Conservation (phyloP, 2,329 filamentous ascomycete genomes). For the Bertia moriformis region DNA sequence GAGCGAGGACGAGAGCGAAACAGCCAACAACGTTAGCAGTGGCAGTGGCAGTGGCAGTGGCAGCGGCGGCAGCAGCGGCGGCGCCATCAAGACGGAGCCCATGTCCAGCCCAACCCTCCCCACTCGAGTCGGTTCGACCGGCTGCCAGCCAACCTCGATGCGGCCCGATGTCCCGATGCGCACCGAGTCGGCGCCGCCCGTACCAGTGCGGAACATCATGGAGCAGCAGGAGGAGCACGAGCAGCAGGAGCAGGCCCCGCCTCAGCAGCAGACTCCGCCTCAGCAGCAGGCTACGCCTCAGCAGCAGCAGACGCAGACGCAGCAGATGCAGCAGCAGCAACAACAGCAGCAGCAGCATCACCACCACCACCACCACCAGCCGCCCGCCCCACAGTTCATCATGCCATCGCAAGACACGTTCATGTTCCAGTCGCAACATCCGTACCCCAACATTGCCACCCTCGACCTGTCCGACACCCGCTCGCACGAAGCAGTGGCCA, state of each 20-base stretch:
- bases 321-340: conserved; percentile 5
- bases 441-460: conserved; percentile 47
- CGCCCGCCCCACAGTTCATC: conserved; percentile 17
- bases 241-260: conserved; percentile 6
- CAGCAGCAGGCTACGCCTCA: conserved; percentile 4
- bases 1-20: conserved; percentile 57
- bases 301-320: conserved; percentile 8
- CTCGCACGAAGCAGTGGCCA: conserved; percentile 12
- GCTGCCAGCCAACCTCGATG: too few species aligned
- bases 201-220: too few species aligned
- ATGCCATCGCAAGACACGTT: conserved; percentile 48
- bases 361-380: too few species aligned
- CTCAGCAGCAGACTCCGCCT: conserved; percentile 4
- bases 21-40: too few species aligned
- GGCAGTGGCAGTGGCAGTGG: conserved; percentile 37
- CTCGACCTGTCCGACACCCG: conserved; percentile 40
- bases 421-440: conserved; percentile 52
- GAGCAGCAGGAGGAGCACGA: too few species aligned
- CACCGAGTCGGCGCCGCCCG: conserved; percentile 19
- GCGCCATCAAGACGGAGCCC: conserved; percentile 23
- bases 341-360: too few species aligned
- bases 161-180: conserved; percentile 18
- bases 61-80: conserved; percentile 37
- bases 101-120: conserved; percentile 10
- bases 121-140: too few species aligned